These are phyloP conservation scores for Saccharomycopsis schoenii DNA, from an alignment of 805 yeast species.

Conservation along the genomic window DNA sequence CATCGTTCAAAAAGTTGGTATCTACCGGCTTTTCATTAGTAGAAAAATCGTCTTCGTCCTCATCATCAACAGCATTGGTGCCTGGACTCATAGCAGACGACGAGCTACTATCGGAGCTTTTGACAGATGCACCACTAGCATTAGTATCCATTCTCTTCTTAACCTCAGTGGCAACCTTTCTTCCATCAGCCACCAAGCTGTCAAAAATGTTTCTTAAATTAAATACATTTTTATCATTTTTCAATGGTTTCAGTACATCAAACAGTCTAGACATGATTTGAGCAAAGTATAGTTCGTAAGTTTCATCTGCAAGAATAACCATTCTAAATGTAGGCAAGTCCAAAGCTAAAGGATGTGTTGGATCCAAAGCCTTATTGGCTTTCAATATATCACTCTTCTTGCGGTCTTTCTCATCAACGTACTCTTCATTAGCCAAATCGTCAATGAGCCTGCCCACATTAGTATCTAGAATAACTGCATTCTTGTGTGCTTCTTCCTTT, in stretches of 20 bases:
- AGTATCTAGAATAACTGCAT: background rate
- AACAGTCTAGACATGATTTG: constrained; percentile 56
- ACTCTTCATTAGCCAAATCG: constrained; percentile 34
- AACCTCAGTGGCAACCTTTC: constrained; percentile 83
- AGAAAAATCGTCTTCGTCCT: constrained; percentile 10
- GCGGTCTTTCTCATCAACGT: constrained; percentile 21
- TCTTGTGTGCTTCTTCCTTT: background rate
- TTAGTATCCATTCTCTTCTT: constrained; percentile 66
- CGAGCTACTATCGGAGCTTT: background rate
- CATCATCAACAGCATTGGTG: constrained; percentile 13
- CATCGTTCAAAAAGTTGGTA: constrained; percentile 12
- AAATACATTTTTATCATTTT: constrained; percentile 34
- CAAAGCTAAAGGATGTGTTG: constrained; percentile 62
- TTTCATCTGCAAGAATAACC: constrained; percentile 91
- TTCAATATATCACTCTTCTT: constrained; percentile 29
- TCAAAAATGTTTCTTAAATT: constrained; percentile 82
- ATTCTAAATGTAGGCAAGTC: constrained; percentile 85
- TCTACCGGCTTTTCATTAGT: constrained; percentile 10
- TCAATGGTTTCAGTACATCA: constrained; percentile 50
- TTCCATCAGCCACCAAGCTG: constrained; percentile 84
- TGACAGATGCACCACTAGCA: background rate
- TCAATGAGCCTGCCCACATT: background rate
- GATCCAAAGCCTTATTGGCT: constrained; percentile 78
- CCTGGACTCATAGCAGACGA: background rate
- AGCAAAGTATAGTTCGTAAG: constrained; percentile 77